Evolutionary conservation across 768 basidiomycete genomes (phyloP).

Genomic region (Sarcomyxa edulis): DNA sequence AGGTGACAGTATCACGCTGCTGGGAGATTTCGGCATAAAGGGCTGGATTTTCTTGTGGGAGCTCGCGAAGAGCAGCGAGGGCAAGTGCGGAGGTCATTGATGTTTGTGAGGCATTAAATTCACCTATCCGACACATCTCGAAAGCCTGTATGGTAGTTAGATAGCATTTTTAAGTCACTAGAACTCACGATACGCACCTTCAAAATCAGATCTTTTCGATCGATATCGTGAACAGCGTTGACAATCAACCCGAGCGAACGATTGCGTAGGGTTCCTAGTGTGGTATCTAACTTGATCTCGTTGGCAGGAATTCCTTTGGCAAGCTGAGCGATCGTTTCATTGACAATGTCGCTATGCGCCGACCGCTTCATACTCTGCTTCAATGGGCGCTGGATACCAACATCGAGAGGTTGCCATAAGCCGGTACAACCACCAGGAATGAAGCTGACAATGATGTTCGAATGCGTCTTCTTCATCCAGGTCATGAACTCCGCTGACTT

Average conservation of each 20-base stretch:
- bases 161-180: constrained; percentile 1
- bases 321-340: constrained; percentile 19
- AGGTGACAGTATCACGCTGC: background rate
- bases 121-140: constrained; percentile 5
- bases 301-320: constrained; percentile 9
- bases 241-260: constrained; percentile 24
- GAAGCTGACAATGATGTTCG: constrained; percentile 21
- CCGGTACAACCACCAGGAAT: constrained; percentile 30
- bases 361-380: constrained; percentile 26
- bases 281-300: constrained; percentile 14
- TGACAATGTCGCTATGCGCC: constrained; percentile 28
- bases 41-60: constrained; percentile 5
- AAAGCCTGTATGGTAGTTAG: constrained; percentile 6
- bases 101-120: constrained; percentile 7
- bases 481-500: constrained; percentile 27
- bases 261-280: constrained; percentile 16
- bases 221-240: constrained; percentile 22
- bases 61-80: background rate
- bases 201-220: constrained; percentile 20
- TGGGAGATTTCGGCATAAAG: constrained; percentile 5
- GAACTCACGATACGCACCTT: constrained; percentile 16
- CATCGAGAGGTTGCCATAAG: constrained; percentile 25
- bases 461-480: constrained; percentile 24
- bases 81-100: constrained; percentile 6
- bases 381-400: constrained; percentile 31